A percentile compares a stretch with the other conserved stretches of the same genome.
Conservation (phyloP, 345 rosid genomes). For the Clausena lansium region DNA sequence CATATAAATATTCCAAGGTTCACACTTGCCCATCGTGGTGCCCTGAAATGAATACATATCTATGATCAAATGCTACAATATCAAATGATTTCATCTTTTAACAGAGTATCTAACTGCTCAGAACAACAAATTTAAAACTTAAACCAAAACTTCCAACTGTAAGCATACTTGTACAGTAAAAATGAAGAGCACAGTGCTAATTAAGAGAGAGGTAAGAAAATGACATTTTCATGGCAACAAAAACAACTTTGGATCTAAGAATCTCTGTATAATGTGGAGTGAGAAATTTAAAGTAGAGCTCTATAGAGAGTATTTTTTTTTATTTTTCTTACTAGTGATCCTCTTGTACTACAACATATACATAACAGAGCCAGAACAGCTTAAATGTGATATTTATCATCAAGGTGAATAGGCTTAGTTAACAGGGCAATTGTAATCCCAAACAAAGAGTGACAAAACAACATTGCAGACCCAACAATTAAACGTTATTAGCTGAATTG, state of each 20-base stretch:
- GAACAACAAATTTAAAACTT: neutral
- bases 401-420: neutral
- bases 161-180: neutral
- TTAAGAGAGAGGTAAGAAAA: neutral
- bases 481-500: neutral
- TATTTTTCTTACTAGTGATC: neutral
- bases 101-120: neutral
- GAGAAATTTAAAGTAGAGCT: neutral
- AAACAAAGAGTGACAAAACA: neutral
- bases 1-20: constrained; percentile 96
- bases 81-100: neutral
- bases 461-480: neutral
- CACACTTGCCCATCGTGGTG: constrained; percentile 95
- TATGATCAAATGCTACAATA: neutral
- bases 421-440: neutral
- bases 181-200: neutral
- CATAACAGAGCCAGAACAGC: neutral
- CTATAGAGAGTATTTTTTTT: neutral
- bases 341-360: neutral
- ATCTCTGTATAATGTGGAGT: neutral
- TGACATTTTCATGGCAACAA: neutral
- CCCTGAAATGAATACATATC: constrained; percentile 36
- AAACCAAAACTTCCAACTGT: neutral
- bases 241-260: neutral
- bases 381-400: neutral